Evolutionary conservation across 805 yeast species (phyloP).

Genomic region (Yarrowia sp.): DNA sequence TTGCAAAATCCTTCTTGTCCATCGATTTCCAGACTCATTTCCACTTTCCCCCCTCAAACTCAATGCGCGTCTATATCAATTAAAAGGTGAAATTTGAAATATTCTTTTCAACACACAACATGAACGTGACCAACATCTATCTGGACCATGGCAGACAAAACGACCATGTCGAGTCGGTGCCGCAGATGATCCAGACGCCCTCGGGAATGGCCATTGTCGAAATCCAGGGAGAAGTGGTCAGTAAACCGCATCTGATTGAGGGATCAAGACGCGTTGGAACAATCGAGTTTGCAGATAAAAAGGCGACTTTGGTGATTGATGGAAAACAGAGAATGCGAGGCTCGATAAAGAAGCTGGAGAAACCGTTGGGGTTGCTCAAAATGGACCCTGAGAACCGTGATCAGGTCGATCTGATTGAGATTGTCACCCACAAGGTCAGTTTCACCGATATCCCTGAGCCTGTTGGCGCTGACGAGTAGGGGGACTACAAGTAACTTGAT

Average conservation of each 20-base stretch:
- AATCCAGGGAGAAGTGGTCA: slow-evolving; percentile 37
- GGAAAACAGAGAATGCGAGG: slow-evolving; percentile 35
- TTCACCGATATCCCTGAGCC: slow-evolving; percentile 32
- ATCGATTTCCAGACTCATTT: no score
- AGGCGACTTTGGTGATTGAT: slow-evolving; percentile 19
- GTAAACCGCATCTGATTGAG: slow-evolving; percentile 1
- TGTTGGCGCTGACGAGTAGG: background rate
- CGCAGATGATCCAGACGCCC: slow-evolving; percentile 14
- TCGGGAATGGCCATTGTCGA: slow-evolving; percentile 38
- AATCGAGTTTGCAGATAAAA: slow-evolving; percentile 3
- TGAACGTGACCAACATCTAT: slow-evolving; percentile 22
- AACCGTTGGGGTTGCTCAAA: slow-evolving; percentile 32
- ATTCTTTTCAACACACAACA: background rate
- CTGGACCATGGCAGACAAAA: slow-evolving; percentile 23
- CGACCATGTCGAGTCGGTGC: slow-evolving; percentile 20
- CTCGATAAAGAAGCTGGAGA: slow-evolving; percentile 31
- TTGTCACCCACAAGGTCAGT: slow-evolving; percentile 27
- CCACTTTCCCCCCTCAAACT: background rate
- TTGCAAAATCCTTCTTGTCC: no score
- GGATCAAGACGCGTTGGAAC: slow-evolving; percentile 31
- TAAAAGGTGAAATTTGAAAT: background rate
- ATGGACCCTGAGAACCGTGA: slow-evolving; percentile 8
- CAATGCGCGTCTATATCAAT: slow-evolving; percentile 10
- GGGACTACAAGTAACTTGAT: no score
- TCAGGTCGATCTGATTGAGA: slow-evolving; percentile 23